phyloP scores from a whole-genome alignment of 2,329 filamentous ascomycete species.

The Sarocladium oryzae region DNA sequence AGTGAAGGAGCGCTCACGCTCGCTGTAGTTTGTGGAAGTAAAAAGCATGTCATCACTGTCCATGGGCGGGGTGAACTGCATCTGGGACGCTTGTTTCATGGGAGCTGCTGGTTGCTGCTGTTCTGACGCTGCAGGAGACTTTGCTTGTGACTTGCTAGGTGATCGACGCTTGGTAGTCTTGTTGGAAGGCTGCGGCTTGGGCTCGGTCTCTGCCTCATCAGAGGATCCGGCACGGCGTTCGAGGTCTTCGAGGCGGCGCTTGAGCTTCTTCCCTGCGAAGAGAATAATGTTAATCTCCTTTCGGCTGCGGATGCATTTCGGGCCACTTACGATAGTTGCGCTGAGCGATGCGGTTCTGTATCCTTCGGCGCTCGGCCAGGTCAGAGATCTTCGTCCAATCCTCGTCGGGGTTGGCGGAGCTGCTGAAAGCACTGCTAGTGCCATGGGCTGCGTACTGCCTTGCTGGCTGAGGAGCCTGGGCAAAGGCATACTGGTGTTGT shows the following conservation, averaged over 20 bases:
- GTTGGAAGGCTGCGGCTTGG: conserved; percentile 26
- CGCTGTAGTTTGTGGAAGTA: conserved; percentile 45
- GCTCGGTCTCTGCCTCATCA: conserved; percentile 40
- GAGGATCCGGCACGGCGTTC: conserved; percentile 64
- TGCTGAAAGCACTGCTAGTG: conserved; percentile 91
- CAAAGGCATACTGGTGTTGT: conserved; percentile 25
- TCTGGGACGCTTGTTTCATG: conserved; percentile 23
- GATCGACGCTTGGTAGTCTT: conserved; percentile 26
- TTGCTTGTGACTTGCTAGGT: conserved; percentile 39
- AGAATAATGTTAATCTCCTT: background rate
- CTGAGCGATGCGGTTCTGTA: conserved; percentile 97
- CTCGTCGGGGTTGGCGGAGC: conserved; percentile 90
- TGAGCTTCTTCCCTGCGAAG: conserved; percentile 76
- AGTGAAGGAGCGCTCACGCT: conserved; percentile 63
- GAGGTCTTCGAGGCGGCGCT: conserved; percentile 80
- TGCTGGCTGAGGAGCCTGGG: conserved; percentile 22
- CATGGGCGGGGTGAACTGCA: conserved; percentile 58
- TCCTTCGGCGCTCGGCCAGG: conserved; percentile 84
- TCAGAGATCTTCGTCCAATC: conserved; percentile 99
- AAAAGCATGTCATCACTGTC: conserved; percentile 63
- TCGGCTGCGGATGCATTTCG: background rate
- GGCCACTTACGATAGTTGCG: conserved; percentile 80
- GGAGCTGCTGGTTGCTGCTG: conserved; percentile 23
- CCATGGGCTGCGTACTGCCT: conserved; percentile 67
- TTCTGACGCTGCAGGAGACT: conserved; percentile 19